Evolutionary conservation across 2,329 filamentous ascomycete genomes (phyloP).

Genomic region (Diplocarpon rosae): DNA sequence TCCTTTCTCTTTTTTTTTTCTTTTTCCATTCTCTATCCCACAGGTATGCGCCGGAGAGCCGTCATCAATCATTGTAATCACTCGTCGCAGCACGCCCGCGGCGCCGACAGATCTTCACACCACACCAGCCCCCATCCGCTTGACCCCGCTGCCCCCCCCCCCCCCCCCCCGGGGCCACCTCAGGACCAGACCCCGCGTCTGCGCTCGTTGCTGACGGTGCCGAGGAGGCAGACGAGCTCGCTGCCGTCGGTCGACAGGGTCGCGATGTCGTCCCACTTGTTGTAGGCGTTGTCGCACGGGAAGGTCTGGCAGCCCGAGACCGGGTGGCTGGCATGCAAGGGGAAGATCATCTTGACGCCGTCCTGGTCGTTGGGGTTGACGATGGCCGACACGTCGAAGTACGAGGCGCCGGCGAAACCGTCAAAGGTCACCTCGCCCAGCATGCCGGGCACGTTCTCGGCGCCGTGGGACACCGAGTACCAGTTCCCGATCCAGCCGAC

Average conservation of each 20-base stretch:
- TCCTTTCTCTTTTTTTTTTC: no score
- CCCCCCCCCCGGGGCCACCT: no score
- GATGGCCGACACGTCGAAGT: slow-evolving; percentile 49
- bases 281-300: slow-evolving; percentile 45
- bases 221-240: slow-evolving; percentile 36
- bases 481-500: slow-evolving; percentile 33
- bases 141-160: no score
- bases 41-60: no score
- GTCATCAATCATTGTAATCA: no score
- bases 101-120: background rate
- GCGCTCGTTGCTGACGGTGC: slow-evolving; percentile 14
- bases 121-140: no score
- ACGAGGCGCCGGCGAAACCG: slow-evolving; percentile 38
- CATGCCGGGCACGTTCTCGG: slow-evolving; percentile 35
- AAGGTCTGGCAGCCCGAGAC: slow-evolving; percentile 41
- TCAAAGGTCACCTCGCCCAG: slow-evolving; percentile 42
- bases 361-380: slow-evolving; percentile 38
- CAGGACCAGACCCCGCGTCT: slow-evolving; percentile 10
- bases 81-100: no score
- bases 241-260: slow-evolving; percentile 40
- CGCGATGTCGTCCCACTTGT: slow-evolving; percentile 41
- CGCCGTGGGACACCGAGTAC: slow-evolving; percentile 37
- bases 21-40: no score
- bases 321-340: slow-evolving; percentile 28
- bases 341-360: slow-evolving; percentile 45